Base-by-base conservation (phyloP, 495 filamentous ascomycete species). In the Penicillium bovifimosum region DNA sequence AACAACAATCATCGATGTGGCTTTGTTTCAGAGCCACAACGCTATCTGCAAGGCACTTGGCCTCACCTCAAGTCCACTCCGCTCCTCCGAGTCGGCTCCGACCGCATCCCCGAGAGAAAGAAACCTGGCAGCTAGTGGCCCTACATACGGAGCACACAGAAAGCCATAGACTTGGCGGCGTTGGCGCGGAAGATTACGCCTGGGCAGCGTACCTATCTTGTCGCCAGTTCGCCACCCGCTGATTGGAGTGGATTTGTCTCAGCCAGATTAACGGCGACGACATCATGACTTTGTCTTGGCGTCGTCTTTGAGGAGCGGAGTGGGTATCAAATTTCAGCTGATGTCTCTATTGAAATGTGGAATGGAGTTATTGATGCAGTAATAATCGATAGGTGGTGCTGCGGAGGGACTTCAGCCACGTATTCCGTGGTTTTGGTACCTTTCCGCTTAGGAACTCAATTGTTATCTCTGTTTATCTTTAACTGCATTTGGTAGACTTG, bases 41-140 rank as follows among this genome's bases (percentile, higher is more conserved):
- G 48, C 48, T 38, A 50, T 20, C 48, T 50, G 48, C 48, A 42
- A 50, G 48, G 38, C 48, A 50, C 48, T 38, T 24, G 20, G 20
- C 20, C 20, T 24, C 20, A 24, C 20, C 20, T 24, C 20, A 4
- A 24, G 20, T 24, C 20, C 20, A 24, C 20, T 2, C 2, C 20
- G 2, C 20, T 2, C 2, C 20, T 24, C 2, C 17, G 18, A 20
- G 18, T 7, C 33, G 13, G n/a, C 20, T 24, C 4, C 2, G 20
- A 24, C 2, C 20, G 20, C 20, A 4, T 4, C 20, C 4, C 4
- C 20, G 4, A 24, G 20, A 24, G 20, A 4, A 4, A 39, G 36
- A 20, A 18, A 8, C 27, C 27, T 16, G 41, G 20, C 20, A 24
- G 20, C n/a, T n/a, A n/a, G n/a, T n/a, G n/a, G n/a, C n/a, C n/a